Evolutionary conservation across 495 filamentous ascomycete species (phyloP), one percentile per base, ranked within the genome.

Genomic region (Podospora pseudoanserina): DNA sequence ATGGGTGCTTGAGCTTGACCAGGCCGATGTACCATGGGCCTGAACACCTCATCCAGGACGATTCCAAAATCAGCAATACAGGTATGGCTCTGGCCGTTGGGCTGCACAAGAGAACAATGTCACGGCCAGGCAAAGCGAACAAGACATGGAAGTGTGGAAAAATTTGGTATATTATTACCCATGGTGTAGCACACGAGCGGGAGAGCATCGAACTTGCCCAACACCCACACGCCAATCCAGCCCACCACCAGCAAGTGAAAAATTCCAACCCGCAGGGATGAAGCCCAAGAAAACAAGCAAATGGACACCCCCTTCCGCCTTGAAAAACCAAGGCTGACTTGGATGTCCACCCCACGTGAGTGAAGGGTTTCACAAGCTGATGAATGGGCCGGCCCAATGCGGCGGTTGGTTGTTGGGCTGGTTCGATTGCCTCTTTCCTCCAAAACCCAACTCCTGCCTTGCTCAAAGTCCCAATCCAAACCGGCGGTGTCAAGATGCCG

Each of bases 401-500:
- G 39, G 39, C 13, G 39, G 39, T 49, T 49, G 39, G 39, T 13
- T 54, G 64, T 65, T 13, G 64, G 64, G 58, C 64, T 34, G 13
- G 23, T 39, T 34, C 62, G 11, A 7, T 1, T 32, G 13, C 9
- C 15, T 11, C 9, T 16, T 49, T 49, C 39, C 9, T 16, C 39
- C 15, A 49, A 16, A 49, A 49, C 39, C 39, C 39, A 49, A 49
- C 39, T 49, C 39, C 39, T 49, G 39, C 39, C 39, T 49, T 18
- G 39, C 4, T 49, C 15, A 16, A 49, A 13, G 39, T 49, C 39
- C 5, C 39, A 49, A 49, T 49, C 39, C 39, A 49, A 0, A 13
- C 5, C 39, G 39, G 39, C 39, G 39, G 39, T 49, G 13, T 49
- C 39, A 5, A 49, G 23, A 49, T 49, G 39, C 39, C 5, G 15